Evolutionary conservation across 257 asterid species (phyloP).

Genomic region (Scutellaria barbata): DNA sequence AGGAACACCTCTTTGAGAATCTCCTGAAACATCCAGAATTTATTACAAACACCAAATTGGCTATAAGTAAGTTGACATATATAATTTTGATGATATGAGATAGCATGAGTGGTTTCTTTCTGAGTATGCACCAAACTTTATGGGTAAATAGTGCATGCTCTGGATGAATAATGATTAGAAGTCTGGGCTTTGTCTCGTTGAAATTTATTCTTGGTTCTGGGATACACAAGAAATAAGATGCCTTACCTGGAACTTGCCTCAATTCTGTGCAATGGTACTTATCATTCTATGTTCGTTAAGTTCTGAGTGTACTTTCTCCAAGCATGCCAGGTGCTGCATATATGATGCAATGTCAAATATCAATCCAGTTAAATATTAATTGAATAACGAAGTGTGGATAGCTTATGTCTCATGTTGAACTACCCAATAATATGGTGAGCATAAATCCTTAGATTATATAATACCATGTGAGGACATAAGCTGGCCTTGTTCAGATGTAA

Average conservation of each 20-base stretch:
- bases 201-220: no score
- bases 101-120: slow-evolving; percentile 16
- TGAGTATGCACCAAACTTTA: no score
- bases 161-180: not conserved
- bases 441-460: slow-evolving; percentile 5
- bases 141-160: slow-evolving; percentile 1
- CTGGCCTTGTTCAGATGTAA: not conserved
- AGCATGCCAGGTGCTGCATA: slow-evolving; percentile 12
- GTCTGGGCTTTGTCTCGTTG: no score
- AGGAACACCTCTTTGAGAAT: slow-evolving; percentile 88
- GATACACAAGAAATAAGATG: no score
- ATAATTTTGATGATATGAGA: slow-evolving; percentile 19
- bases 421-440: slow-evolving; percentile 1
- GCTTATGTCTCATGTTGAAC: not conserved
- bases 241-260: no score
- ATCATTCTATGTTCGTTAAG: slow-evolving; percentile 4
- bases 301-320: slow-evolving; percentile 11
- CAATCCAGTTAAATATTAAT: not conserved
- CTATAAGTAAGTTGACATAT: slow-evolving; percentile 77
- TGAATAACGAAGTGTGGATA: not conserved
- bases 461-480: not conserved
- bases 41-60: slow-evolving; percentile 64
- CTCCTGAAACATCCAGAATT: slow-evolving; percentile 86
- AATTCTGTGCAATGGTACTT: no score
- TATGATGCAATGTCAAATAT: not conserved